These are phyloP conservation scores for Mycena floridula DNA, from an alignment of 768 basidiomycete genomes.

Conservation along the genomic window DNA sequence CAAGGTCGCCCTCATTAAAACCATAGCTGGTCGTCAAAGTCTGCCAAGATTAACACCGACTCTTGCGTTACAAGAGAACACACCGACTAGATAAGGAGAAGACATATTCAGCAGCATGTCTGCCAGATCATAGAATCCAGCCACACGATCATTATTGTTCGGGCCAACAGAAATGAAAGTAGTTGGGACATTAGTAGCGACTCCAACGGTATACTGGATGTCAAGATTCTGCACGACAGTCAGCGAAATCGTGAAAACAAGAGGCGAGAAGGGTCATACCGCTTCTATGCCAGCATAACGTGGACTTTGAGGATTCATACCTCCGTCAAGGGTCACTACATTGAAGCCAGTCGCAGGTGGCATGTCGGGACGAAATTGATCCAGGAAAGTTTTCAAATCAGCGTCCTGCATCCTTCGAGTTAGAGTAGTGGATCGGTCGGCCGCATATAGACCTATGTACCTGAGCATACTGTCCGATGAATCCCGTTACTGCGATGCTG, in stretches of 20 bases:
- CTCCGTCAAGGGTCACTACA: slow-evolving; percentile 8
- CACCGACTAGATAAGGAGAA: too few species aligned
- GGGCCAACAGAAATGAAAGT: slow-evolving; percentile 25
- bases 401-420: background rate
- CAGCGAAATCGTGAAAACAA: too few species aligned
- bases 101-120: too few species aligned
- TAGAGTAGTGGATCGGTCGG: background rate
- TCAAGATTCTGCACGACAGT: slow-evolving; percentile 5
- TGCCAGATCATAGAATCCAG: too few species aligned
- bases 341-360: slow-evolving; percentile 8
- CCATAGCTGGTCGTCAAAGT: too few species aligned
- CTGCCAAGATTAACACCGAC: too few species aligned
- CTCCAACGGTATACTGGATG: slow-evolving; percentile 13
- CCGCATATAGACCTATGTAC: background rate
- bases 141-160: slow-evolving; percentile 17
- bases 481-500: slow-evolving; percentile 24
- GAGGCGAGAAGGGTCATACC: too few species aligned
- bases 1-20: too few species aligned
- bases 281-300: slow-evolving; percentile 10
- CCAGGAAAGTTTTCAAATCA: slow-evolving; percentile 7
- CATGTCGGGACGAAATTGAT: slow-evolving; percentile 7
- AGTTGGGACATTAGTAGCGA: slow-evolving; percentile 18
- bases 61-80: too few species aligned
- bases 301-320: slow-evolving; percentile 5
- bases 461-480: slow-evolving; percentile 12